Evolutionary conservation across 2,329 filamentous ascomycete species (phyloP), one percentile per base, ranked within the genome.

Genomic region (Calonectria multiphialidica): DNA sequence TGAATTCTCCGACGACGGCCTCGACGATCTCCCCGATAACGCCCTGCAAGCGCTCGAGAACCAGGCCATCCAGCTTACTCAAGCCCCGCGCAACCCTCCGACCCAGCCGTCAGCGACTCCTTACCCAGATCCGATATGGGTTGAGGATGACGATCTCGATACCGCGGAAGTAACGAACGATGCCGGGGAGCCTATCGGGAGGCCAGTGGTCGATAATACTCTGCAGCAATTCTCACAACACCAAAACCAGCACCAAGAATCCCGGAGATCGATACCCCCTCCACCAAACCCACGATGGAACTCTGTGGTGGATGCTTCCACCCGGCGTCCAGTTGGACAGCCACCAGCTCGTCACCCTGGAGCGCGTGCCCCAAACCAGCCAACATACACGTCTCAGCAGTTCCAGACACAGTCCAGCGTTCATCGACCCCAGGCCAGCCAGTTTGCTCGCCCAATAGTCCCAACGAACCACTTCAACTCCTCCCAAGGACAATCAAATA

Each of bases 1-100:
- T 83, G 88, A 90, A 73, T 93, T 91, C 80, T 90, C 87, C 71
- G 91, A 93, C 80, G 91, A 92, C 79, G 90, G 88, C 72, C 86
- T 93, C 76, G 90, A 93, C 80, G 86, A 88, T 47, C 83, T 93
- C 49, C 89, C 91, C 74, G 86, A 88, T 73, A 87, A 88, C 74
- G 86, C 86, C 57, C 84, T 93, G 4, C 86, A 90, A 76, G 90
- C 92, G 79, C 88, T 93, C 73, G 92, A 93, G 79, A 88, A 89
- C 77, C 88, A 89, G 78, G 91, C 91, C 45, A 90, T 93, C 74
- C 88, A 89, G 75, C 88, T 88, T 75, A 93, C 91, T 5, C 90
- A 92, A 76, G 76, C 75, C 28, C 79, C 77, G 16, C 75, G 77
- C 3, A 80, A 79, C 47, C 68, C 65, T 55, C 77, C 75, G 18